A percentile compares a stretch with the other conserved stretches of the same genome.
phyloP scores from a whole-genome alignment of 177 flowering plant genomes.

The Tripterygium wilfordii region DNA sequence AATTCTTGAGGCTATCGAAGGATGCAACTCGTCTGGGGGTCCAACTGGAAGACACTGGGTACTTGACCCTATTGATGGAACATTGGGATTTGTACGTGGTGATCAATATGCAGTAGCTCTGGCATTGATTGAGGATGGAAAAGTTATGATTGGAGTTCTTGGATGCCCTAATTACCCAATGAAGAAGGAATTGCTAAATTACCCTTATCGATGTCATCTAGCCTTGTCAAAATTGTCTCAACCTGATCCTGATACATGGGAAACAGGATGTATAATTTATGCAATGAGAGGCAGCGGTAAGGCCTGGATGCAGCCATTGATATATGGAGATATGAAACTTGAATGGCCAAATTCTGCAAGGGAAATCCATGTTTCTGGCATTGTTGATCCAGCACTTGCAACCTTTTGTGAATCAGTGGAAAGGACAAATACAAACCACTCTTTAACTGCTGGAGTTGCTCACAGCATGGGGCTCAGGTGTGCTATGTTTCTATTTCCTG shows the following conservation, averaged over 20 bases:
- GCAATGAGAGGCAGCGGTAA: conserved; percentile 56
- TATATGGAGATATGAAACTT: conserved; percentile 27
- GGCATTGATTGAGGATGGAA: conserved; percentile 78
- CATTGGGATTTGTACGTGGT: conserved; percentile 86
- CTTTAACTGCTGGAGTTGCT: conserved; percentile 80
- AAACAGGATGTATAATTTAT: conserved; percentile 76
- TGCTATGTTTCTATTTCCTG: conserved; percentile 8
- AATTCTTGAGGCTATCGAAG: conserved; percentile 67
- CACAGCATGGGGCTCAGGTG: conserved; percentile 75
- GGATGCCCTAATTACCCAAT: conserved; percentile 95
- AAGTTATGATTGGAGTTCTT: conserved; percentile 80
- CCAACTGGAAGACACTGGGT: conserved; percentile 74
- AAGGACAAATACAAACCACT: conserved; percentile 74
- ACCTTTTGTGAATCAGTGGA: conserved; percentile 93
- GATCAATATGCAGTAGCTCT: conserved; percentile 90
- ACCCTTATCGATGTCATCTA: conserved; percentile 38
- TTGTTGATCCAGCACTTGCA: conserved; percentile 71
- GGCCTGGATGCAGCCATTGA: conserved; percentile 84
- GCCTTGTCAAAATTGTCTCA: conserved; percentile 33
- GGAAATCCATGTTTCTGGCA: conserved; percentile 48
- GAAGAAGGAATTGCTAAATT: conserved; percentile 64
- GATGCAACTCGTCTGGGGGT: conserved; percentile 77
- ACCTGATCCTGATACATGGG: conserved; percentile 43
- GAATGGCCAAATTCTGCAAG: conserved; percentile 54
- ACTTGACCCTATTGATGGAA: conserved; percentile 92